Percentiles rank a stretch among this genome's conserved stretches.
Evolutionary conservation across 495 filamentous ascomycete genomes (phyloP).

Genomic region (Penicillium tannophilum): DNA sequence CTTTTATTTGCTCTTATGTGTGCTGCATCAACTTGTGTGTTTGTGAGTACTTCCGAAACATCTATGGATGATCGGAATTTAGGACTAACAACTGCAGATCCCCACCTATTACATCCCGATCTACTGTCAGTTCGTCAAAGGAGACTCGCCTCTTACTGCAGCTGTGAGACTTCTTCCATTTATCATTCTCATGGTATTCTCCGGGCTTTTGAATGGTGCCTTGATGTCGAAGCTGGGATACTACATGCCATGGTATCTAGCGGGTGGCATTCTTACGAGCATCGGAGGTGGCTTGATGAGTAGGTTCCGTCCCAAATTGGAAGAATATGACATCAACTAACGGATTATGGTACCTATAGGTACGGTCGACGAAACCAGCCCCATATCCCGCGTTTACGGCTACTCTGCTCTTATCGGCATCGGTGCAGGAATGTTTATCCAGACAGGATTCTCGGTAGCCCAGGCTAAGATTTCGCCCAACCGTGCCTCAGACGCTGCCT

Average conservation of each 20-base stretch:
- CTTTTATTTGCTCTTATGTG: constrained; percentile 34
- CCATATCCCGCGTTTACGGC: constrained; percentile 10
- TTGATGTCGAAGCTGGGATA: constrained; percentile 51
- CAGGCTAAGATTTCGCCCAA: constrained; percentile 46
- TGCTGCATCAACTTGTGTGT: constrained; percentile 17
- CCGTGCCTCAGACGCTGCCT: constrained; percentile 46
- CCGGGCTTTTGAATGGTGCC: constrained; percentile 50
- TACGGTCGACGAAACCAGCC: constrained; percentile 13
- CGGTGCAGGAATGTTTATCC: constrained; percentile 54
- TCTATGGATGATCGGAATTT: neutral
- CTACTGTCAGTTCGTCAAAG: constrained; percentile 61
- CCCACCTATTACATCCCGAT: constrained; percentile 48
- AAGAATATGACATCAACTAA: neutral
- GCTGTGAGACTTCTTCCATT: constrained; percentile 62
- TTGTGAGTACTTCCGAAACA: constrained; percentile 9
- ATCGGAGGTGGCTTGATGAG: constrained; percentile 56
- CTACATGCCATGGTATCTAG: constrained; percentile 63
- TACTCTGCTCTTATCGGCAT: constrained; percentile 50
- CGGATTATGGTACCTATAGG: too few species aligned
- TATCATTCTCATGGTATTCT: constrained; percentile 50
- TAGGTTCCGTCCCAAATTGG: constrained; percentile 12
- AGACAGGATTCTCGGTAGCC: constrained; percentile 56
- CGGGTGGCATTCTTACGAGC: constrained; percentile 48
- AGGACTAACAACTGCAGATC: constrained; percentile 6
- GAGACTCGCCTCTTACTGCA: constrained; percentile 49